These are phyloP conservation scores for Sporothrix euskadiensis DNA, from an alignment of 2,329 filamentous ascomycete genomes.

Conservation along the genomic window DNA sequence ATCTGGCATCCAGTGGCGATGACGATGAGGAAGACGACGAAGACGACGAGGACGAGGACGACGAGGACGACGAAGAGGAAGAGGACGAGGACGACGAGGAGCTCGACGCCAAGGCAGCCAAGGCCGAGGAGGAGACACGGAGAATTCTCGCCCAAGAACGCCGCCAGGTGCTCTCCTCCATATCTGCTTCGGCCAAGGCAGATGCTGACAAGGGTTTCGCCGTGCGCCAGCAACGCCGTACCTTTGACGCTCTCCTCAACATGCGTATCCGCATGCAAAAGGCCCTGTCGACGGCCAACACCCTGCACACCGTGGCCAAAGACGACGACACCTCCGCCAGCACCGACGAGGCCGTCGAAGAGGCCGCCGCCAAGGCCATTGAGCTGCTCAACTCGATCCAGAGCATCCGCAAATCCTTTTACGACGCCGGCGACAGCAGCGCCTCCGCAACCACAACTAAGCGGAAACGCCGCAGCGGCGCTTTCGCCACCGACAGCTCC, in stretches of 20 bases:
- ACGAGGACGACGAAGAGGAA: conserved; percentile 41
- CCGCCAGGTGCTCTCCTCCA: conserved; percentile 62
- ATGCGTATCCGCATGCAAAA: conserved; percentile 92
- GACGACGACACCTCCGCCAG: conserved; percentile 45
- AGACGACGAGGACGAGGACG: conserved; percentile 50
- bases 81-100: conserved; percentile 42
- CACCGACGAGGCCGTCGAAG: conserved; percentile 60
- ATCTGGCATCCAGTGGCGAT: conserved; percentile 6
- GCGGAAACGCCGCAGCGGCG: conserved; percentile 24
- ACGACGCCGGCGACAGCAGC: conserved; percentile 44
- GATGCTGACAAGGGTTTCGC: conserved; percentile 85
- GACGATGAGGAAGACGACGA: conserved; percentile 45
- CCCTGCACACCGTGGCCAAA: conserved; percentile 55
- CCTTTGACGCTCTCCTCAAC: conserved; percentile 87
- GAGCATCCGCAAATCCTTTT: conserved; percentile 64
- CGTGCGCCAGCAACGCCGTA: conserved; percentile 79
- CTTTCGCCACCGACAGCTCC: conserved; percentile 37
- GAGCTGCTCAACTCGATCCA: conserved; percentile 77
- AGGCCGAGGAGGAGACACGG: conserved; percentile 59
- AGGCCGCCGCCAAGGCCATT: conserved; percentile 67
- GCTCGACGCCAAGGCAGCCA: conserved; percentile 37
- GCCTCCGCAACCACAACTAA: conserved; percentile 45
- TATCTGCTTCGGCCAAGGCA: conserved; percentile 65
- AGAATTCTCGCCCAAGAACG: conserved; percentile 69
- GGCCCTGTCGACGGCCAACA: conserved; percentile 78